Base-by-base conservation (phyloP, 495 filamentous ascomycete genomes). In the Cercophora sp. region DNA sequence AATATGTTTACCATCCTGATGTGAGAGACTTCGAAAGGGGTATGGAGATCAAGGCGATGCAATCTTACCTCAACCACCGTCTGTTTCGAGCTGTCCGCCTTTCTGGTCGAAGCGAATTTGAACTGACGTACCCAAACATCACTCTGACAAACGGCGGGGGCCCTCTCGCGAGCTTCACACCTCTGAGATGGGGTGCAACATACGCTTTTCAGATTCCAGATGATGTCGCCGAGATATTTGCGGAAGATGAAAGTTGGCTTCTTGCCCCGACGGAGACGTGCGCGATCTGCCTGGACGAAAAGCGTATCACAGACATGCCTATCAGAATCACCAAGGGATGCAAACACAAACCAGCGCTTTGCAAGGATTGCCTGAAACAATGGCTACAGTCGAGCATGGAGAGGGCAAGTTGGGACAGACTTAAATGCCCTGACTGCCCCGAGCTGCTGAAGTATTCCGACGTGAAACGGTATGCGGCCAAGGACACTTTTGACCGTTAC, bases 371-470 rank as follows among this genome's bases (percentile, higher is more conserved):
- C 13, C 40, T 72, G 20, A 46, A 56, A 26, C 45, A 64, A 16
- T 72, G 66, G 64, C 67, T 77, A 25, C 25, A 43, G 9, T 61
- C 64, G 2, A 59, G 64, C 22, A 49, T 72, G 23, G 65, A 72
- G 11, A 52, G 46, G 2, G 56, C 57, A 13, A 56, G 52, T 0
- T 71, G 69, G 62, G 61, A 69, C 35, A 62, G 53, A 15, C 42
- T 74, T 2, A 66, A 57, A 27, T 77, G 73, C 25, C 71, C 70
- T 1, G 67, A 71, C 37, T 77, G 72, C 43, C 54, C 63, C 2
- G 62, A 67, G 42, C n/a, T 60, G 4, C 62, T 77, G 10, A 44
- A 55, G 15, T 64, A 64, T 36, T 54, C 58, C 5, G 67, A 73
- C 19, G 58, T 75, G 8, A 63, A 52, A 36, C 51, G 60, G 8